These are phyloP conservation scores for Diplodia sapinea DNA, from an alignment of 2,329 filamentous ascomycete genomes.

Conservation along the genomic window DNA sequence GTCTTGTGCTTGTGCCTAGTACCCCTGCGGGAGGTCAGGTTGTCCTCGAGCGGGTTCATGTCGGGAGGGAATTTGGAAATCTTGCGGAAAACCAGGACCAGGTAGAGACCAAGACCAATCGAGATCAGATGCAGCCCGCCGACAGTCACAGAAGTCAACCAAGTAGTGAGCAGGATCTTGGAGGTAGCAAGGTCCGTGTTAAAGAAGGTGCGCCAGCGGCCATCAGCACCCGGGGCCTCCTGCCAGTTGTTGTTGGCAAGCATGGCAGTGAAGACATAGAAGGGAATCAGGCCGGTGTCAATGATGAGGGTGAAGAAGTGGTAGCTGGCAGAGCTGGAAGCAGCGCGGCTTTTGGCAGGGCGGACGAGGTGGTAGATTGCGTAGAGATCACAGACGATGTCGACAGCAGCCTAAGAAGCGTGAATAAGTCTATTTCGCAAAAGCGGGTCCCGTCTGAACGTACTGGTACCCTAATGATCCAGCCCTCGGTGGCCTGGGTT, in stretches of 20 bases:
- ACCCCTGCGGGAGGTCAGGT: constrained; percentile 73
- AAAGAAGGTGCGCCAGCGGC: constrained; percentile 74
- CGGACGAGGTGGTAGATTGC: constrained; percentile 80
- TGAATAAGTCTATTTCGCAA: not conserved
- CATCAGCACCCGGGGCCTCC: constrained; percentile 50
- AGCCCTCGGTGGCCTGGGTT: constrained; percentile 68
- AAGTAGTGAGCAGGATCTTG: constrained; percentile 69
- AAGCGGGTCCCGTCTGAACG: constrained; percentile 42
- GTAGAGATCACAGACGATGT: constrained; percentile 74
- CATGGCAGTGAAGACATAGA: constrained; percentile 66
- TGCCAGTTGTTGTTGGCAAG: constrained; percentile 60
- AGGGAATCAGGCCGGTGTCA: constrained; percentile 70
- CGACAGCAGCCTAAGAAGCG: constrained; percentile 70
- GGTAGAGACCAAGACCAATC: constrained; percentile 72
- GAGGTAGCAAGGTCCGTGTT: constrained; percentile 60
- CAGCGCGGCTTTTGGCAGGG: constrained; percentile 71
- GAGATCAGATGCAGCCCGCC: constrained; percentile 74
- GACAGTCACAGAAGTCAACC: constrained; percentile 68
- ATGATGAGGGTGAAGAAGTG: constrained; percentile 80
- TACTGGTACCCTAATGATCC: constrained; percentile 80
- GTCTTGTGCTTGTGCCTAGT: constrained; percentile 75
- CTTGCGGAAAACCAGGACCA: constrained; percentile 79
- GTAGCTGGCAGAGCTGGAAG: constrained; percentile 84
- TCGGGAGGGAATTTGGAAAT: constrained; percentile 86
- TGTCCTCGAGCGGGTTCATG: constrained; percentile 90